Conservation (phyloP, 768 basidiomycete species). For the Tylopilus felleus region DNA sequence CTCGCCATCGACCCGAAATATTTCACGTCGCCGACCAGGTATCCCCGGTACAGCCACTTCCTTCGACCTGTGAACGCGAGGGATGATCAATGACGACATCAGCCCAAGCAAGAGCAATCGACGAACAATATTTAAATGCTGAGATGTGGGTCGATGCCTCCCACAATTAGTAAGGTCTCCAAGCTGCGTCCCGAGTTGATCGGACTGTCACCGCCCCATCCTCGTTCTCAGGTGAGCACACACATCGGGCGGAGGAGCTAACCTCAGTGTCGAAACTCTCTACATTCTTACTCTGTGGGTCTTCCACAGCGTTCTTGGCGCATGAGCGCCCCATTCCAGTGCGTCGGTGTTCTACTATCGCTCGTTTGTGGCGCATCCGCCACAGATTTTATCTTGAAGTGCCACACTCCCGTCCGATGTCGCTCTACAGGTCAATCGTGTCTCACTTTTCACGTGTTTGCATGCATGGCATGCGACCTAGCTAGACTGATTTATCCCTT, state of each 20-base stretch:
- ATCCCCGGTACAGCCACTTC: conserved; percentile 85
- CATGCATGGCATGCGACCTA: conserved; percentile 1
- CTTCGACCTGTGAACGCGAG: conserved; percentile 48
- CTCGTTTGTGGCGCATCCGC: background rate
- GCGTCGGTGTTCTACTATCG: background rate
- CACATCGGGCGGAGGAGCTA: background rate
- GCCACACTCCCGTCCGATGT: background rate
- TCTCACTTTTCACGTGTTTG: conserved; percentile 3
- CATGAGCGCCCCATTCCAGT: conserved; percentile 9
- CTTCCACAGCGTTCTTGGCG: background rate
- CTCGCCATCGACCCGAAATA: conserved; percentile 83
- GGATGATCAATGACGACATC: background rate
- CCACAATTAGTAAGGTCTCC: no score
- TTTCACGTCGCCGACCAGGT: conserved; percentile 67
- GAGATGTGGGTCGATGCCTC: no score
- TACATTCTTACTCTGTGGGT: conserved; percentile 4
- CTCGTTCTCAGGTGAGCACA: background rate
- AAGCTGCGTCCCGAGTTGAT: no score
- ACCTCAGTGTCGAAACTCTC: background rate
- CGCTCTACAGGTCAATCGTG: conserved; percentile 5
- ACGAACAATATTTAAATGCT: no score
- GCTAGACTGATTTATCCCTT: background rate
- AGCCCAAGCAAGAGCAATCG: background rate
- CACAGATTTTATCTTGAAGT: conserved; percentile 19
- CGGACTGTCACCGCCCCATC: no score